phyloP scores from a whole-genome alignment of 257 asterid genomes.

The Salvia miltiorrhiza region DNA sequence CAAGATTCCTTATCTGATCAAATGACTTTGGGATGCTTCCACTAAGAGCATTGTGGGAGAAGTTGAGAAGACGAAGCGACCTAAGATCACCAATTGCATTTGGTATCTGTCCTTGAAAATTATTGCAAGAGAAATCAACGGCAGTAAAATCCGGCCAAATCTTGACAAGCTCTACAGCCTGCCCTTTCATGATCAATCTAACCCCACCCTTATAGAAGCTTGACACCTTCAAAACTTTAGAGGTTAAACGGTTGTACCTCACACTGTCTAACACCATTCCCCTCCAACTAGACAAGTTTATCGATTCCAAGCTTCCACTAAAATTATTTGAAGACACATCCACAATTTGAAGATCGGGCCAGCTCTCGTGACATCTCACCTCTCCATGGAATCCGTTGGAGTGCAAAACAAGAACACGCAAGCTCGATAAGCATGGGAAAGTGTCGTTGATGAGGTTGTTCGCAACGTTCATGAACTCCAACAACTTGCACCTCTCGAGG shows the following conservation, averaged over 20 bases:
- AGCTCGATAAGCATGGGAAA: conserved; percentile 25
- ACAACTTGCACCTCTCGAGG: conserved; percentile 29
- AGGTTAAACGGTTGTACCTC: not conserved
- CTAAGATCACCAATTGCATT: not conserved
- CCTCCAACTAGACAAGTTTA: not conserved
- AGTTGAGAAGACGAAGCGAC: not conserved
- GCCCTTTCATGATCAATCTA: not conserved
- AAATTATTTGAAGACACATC: conserved; percentile 22
- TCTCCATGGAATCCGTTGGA: conserved; percentile 42
- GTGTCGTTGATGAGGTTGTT: conserved; percentile 29
- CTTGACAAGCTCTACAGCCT: not conserved
- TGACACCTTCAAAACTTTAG: not conserved
- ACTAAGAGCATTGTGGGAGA: not conserved
- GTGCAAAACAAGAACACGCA: conserved; percentile 37
- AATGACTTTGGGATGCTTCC: not conserved
- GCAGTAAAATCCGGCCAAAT: not conserved
- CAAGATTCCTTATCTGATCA: not conserved
- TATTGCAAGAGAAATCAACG: not conserved
- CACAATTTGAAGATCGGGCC: conserved; percentile 23
- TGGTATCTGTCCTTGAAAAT: not conserved
- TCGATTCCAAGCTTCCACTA: not conserved
- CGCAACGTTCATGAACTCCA: conserved; percentile 41
- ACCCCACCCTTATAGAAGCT: not conserved
- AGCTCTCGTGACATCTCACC: conserved; percentile 18
- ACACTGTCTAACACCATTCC: not conserved